These are phyloP conservation scores for Coccomyxa sp. DNA, from an alignment of 139 green algal species.

Conservation along the genomic window DNA sequence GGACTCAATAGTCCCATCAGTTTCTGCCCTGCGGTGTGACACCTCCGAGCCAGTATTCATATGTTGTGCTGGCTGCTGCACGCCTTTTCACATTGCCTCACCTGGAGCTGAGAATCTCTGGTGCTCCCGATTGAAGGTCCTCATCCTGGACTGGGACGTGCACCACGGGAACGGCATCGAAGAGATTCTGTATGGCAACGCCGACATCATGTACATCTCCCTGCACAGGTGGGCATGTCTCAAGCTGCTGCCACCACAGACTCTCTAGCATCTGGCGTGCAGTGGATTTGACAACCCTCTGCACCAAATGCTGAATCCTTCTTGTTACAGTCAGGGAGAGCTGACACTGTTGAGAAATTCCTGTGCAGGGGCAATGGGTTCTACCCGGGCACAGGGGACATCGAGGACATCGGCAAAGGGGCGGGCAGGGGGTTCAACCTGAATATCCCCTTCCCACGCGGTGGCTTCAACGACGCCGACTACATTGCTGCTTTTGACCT, in stretches of 20 bases:
- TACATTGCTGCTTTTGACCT: conserved; percentile 51
- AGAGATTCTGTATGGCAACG: background rate
- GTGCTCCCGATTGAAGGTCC: conserved; percentile 15
- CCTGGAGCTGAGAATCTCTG: too few relatives aligned
- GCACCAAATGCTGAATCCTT: too few relatives aligned
- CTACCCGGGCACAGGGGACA: conserved; percentile 40
- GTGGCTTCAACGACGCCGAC: conserved; percentile 44
- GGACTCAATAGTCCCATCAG: too few relatives aligned
- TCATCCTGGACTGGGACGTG: conserved; percentile 29
- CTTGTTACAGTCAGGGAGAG: too few relatives aligned
- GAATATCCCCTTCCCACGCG: conserved; percentile 56
- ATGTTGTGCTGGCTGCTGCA: conserved; percentile 73
- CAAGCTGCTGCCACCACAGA: too few relatives aligned
- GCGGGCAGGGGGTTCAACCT: conserved; percentile 55
- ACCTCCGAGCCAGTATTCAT: background rate
- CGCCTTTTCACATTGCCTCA: too few relatives aligned
- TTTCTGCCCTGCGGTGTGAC: too few relatives aligned
- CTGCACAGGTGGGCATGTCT: background rate
- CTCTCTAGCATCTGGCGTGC: too few relatives aligned
- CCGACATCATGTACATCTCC: conserved; percentile 3
- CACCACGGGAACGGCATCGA: background rate
- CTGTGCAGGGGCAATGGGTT: conserved; percentile 25
- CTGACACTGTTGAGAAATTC: background rate
- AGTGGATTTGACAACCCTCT: too few relatives aligned
- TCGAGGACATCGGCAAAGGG: conserved; percentile 48